Percentiles rank a stretch among this genome's conserved stretches.
phyloP scores from a whole-genome alignment of 345 rosid species.

The Theobroma cacao region DNA sequence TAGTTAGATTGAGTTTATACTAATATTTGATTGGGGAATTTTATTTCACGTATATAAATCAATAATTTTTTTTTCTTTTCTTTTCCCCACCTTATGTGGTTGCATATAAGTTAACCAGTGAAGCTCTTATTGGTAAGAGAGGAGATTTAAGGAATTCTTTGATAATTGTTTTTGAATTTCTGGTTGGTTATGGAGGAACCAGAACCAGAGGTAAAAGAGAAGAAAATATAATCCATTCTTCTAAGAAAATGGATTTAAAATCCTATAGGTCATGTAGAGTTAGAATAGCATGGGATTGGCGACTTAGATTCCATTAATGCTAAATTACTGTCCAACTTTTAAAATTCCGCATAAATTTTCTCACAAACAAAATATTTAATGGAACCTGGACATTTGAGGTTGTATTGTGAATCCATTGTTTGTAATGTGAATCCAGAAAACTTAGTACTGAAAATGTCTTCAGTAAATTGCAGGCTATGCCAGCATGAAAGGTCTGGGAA shows the following conservation, averaged over 20 bases:
- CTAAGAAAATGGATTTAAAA: background rate
- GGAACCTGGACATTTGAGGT: background rate
- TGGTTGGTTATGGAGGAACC: background rate
- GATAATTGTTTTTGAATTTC: background rate
- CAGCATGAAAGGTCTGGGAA: slow-evolving; percentile 43
- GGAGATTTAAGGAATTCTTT: background rate
- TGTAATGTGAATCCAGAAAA: background rate
- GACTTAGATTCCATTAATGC: background rate
- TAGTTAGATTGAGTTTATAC: background rate
- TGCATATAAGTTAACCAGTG: background rate
- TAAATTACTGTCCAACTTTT: background rate
- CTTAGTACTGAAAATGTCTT: slow-evolving; percentile 4
- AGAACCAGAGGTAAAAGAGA: background rate
- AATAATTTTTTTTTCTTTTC: background rate
- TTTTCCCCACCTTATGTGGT: background rate
- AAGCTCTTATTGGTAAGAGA: background rate
- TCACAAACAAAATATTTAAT: background rate
- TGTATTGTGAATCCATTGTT: background rate
- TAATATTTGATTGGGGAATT: background rate
- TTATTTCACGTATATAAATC: background rate
- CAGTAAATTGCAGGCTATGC: slow-evolving; percentile 56
- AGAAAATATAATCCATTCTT: background rate
- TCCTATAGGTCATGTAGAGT: background rate
- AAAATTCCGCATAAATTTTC: background rate
- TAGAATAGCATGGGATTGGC: background rate